Percentiles rank a stretch among this genome's conserved stretches.
phyloP scores from a whole-genome alignment of 371 early-diverging fungal genomes.

The Phascolomyces articulosus region DNA sequence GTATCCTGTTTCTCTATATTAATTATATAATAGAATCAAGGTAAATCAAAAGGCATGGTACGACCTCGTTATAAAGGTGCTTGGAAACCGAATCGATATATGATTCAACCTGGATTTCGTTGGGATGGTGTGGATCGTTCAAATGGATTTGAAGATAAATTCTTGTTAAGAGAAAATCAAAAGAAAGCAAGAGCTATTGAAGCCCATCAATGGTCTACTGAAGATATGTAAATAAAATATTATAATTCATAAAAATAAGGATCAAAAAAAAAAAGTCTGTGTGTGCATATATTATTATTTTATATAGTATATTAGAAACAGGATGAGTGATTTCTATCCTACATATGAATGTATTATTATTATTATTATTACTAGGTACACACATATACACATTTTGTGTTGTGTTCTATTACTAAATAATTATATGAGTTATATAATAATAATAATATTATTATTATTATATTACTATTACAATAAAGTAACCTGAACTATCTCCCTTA shows the following conservation, averaged over 20 bases:
- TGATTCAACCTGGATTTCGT: conserved; percentile 84
- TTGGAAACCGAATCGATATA: conserved; percentile 81
- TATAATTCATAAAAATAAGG: not conserved
- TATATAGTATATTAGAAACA: too few relatives aligned
- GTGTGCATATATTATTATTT: too few relatives aligned
- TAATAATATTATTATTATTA: too few relatives aligned
- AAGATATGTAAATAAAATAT: conserved; percentile 62
- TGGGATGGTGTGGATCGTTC: conserved; percentile 95
- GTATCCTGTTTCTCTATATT: not conserved
- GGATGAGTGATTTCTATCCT: too few relatives aligned
- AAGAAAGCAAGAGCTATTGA: conserved; percentile 50
- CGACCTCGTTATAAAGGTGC: conserved; percentile 63
- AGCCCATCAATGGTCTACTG: conserved; percentile 70
- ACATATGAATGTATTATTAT: too few relatives aligned
- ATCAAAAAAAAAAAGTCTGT: conserved; percentile 5
- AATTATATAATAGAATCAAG: conserved; percentile 17
- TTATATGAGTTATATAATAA: too few relatives aligned
- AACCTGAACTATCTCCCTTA: too few relatives aligned
- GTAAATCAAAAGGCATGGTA: conserved; percentile 30
- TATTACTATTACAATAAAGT: too few relatives aligned
- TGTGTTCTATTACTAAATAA: too few relatives aligned
- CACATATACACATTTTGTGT: too few relatives aligned
- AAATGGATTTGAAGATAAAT: conserved; percentile 81
- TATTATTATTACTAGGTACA: too few relatives aligned
- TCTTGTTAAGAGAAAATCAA: conserved; percentile 54